A percentile compares a stretch with the other conserved stretches of the same genome.
phyloP scores from a whole-genome alignment of 108 stramenopile species.

The Epipyxis sp. region DNA sequence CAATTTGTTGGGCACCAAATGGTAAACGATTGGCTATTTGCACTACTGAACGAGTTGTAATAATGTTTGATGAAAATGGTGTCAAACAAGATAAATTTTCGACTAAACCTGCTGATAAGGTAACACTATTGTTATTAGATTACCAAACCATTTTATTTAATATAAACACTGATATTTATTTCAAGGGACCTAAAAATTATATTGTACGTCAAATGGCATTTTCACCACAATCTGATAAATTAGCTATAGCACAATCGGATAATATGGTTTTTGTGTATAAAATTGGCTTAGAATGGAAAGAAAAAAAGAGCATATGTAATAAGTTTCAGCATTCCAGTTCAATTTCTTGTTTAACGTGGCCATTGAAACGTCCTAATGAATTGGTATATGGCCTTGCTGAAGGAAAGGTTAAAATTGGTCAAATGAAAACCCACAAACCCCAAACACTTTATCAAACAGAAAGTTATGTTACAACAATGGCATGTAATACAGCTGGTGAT shows the following conservation, averaged over 20 bases:
- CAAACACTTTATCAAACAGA: slow-evolving; percentile 53
- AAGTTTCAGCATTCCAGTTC: slow-evolving; percentile 54
- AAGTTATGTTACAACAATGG: slow-evolving; percentile 48
- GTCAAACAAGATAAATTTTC: slow-evolving; percentile 62
- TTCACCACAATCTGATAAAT: slow-evolving; percentile 57
- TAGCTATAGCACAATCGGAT: slow-evolving; percentile 65
- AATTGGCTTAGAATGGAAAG: slow-evolving; percentile 56
- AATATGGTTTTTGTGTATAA: slow-evolving; percentile 71
- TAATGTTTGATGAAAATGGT: slow-evolving; percentile 63
- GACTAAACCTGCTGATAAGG: slow-evolving; percentile 66
- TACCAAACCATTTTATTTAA: neutral
- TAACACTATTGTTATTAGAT: neutral
- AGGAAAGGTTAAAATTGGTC: slow-evolving; percentile 60
- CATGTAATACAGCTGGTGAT: slow-evolving; percentile 50
- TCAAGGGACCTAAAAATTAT: slow-evolving; percentile 54
- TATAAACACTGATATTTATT: neutral
- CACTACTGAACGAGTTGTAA: slow-evolving; percentile 62
- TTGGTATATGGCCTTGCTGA: slow-evolving; percentile 63
- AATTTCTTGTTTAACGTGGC: slow-evolving; percentile 61
- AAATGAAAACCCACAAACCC: slow-evolving; percentile 58
- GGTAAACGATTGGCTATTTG: slow-evolving; percentile 59
- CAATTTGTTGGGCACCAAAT: slow-evolving; percentile 63
- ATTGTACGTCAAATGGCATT: slow-evolving; percentile 57
- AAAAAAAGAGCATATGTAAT: slow-evolving; percentile 66
- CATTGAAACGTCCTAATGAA: slow-evolving; percentile 47